Base-by-base conservation (phyloP, 1,284 basidiomycete species). In the Papiliotrema laurentii region DNA sequence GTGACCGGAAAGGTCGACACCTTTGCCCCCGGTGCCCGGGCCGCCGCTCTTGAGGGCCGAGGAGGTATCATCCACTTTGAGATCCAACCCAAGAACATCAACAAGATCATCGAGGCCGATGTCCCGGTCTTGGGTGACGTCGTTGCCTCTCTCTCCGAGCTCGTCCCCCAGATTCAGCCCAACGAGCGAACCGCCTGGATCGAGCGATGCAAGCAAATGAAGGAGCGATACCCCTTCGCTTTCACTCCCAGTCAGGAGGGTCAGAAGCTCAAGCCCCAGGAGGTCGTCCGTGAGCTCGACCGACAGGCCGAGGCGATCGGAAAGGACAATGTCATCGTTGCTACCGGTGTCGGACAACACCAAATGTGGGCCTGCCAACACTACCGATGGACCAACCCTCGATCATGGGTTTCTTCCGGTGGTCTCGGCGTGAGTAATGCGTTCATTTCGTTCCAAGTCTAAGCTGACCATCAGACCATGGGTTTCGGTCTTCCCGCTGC, bases 341-440 rank as follows among this genome's bases (percentile, higher is more conserved):
- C 89, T 3, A 97, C 96, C 3, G 94, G 94, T 64, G 96, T 98
- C 22, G 96, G 96, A 4, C 94, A 97, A 74, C 94, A 98, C 77
- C 94, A 98, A 76, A 98, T 98, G 94, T 98, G 92, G 92, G 93
- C 94, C 1, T 90, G 89, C 41, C 96, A 98, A 74, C 81, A 87
- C 73, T 97, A 84, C 76, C 80, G 92, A 60, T 97, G 93, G 93
- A 86, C 78, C 52, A 74, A 85, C 45, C 94, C 94, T 0, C 80
- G 85, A 36, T 81, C 88, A 30, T 88, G 93, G 85, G 84, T 98
- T 53, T 92, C 92, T 7, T 94, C 90, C n/a, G 94, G 94, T 61
- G 94, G 94, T 60, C 82, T 97, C 19, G 94, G 94, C 11, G 87
- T 88, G 72, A 62, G 85, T 81, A n/a, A n/a, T 5, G 18, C 16